Base-by-base conservation (phyloP, 805 yeast genomes). In the Lachancea kluyveri region DNA sequence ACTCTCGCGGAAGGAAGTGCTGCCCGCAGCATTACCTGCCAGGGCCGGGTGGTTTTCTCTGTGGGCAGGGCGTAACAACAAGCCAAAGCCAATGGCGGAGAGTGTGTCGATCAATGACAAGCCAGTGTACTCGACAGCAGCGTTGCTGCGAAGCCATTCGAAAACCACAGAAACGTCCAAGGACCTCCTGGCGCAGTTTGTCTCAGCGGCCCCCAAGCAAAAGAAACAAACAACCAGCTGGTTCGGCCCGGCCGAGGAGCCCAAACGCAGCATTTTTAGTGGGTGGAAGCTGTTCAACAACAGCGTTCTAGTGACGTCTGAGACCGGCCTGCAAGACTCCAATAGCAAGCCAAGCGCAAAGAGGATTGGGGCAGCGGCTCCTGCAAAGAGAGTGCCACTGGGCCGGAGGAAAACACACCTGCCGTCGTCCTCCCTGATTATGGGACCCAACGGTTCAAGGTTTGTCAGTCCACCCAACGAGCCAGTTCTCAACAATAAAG, bases 1-100 rank as follows among this genome's bases (percentile, higher is more conserved):
- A 8, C 29, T 57, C 11, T 55, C 60, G 3, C 31, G 16, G 3
- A 40, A 33, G 17, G n/a, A n/a, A n/a, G n/a, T n/a, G n/a, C n/a
- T n/a, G n/a, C n/a, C n/a, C n/a, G n/a, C n/a, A n/a, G n/a, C n/a
- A n/a, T 7, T 15, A 17, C 11, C n/a, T 9, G n/a, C 8, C 17
- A 14, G 14, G 7, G 21, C n/a, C 8, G 28, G 17, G 6, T n/a
- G n/a, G n/a, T n/a, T n/a, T n/a, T 6, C 19, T 7, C 9, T 8
- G 8, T 6, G 8, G 10, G 6, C 28, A 11, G 7, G 15, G 14
- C 9, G 11, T 7, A 14, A 13, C 6, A 27, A 16, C 4, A 29
- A 17, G 9, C 18, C 34, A 19, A 14, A 26, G 19, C 26, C 30
- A 13, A 19, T 24, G 24, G 16, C 31, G 10, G 34, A 19, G 9